phyloP scores from a whole-genome alignment of 192 early-diverging fungal species.

The Helicostylum pulchrum region DNA sequence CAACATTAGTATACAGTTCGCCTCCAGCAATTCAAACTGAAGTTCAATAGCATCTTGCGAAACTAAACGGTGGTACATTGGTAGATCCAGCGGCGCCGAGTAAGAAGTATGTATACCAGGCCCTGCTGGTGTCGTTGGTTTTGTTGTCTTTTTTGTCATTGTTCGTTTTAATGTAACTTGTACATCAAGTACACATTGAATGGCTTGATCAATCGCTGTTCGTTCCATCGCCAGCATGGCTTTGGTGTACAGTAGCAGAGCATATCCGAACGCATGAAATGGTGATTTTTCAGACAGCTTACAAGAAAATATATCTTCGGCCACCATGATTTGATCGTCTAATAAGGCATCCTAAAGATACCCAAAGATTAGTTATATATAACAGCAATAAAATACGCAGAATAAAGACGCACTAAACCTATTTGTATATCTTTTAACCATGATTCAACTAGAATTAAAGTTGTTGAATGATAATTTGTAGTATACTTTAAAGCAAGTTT shows the following conservation, averaged over 20 bases:
- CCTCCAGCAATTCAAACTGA: slow-evolving; percentile 29
- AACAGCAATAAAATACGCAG: background rate
- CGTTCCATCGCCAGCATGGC: slow-evolving; percentile 32
- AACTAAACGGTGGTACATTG: no score
- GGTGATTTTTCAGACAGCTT: slow-evolving; percentile 20
- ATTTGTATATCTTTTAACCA: slow-evolving; percentile 13
- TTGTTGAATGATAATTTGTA: background rate
- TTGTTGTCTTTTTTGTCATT: slow-evolving; percentile 3
- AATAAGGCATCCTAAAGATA: slow-evolving; percentile 33
- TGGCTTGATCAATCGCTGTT: slow-evolving; percentile 20
- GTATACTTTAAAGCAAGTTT: slow-evolving; percentile 6
- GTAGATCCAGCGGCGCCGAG: no score
- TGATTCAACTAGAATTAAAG: background rate
- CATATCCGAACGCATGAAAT: slow-evolving; percentile 37
- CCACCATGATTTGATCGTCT: slow-evolving; percentile 30
- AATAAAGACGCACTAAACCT: slow-evolving; percentile 9
- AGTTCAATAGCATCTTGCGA: slow-evolving; percentile 1
- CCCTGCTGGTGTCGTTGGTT: background rate
- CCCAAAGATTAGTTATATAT: background rate
- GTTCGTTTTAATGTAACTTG: slow-evolving; percentile 15
- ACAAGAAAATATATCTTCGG: slow-evolving; percentile 25
- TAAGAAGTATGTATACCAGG: no score
- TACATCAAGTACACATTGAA: slow-evolving; percentile 16
- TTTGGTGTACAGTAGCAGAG: slow-evolving; percentile 32
- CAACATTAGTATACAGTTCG: slow-evolving; percentile 37